These are phyloP conservation scores for Fusarium multiceps DNA, from an alignment of 2,329 filamentous ascomycete genomes.

Conservation along the genomic window DNA sequence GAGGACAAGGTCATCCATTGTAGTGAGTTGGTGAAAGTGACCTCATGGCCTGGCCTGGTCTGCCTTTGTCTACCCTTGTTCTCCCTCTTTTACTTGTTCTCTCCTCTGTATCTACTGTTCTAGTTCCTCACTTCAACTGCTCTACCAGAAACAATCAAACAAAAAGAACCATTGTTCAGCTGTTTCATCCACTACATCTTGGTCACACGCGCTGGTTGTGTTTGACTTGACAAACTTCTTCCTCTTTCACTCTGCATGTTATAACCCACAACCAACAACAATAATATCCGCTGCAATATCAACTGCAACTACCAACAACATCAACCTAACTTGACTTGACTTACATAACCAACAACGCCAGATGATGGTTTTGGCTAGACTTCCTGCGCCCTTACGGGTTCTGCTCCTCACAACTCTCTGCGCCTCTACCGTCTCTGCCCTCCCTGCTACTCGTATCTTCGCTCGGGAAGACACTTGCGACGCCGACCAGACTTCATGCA, in stretches of 20 bases:
- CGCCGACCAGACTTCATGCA: slow-evolving; percentile 64
- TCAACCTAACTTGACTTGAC: background rate
- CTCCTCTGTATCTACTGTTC: slow-evolving; percentile 12
- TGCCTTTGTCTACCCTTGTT: slow-evolving; percentile 24
- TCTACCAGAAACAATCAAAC: slow-evolving; percentile 28
- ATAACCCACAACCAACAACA: slow-evolving; percentile 11
- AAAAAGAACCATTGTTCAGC: slow-evolving; percentile 28
- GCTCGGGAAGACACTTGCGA: slow-evolving; percentile 62
- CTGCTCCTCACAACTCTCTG: slow-evolving; percentile 53
- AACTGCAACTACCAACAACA: slow-evolving; percentile 7
- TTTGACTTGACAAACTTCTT: slow-evolving; percentile 17
- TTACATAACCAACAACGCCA: slow-evolving; percentile 9
- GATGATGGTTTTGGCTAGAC: slow-evolving; percentile 31
- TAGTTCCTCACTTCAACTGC: slow-evolving; percentile 7
- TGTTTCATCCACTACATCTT: slow-evolving; percentile 11
- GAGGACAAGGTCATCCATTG: background rate
- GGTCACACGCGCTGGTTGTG: slow-evolving; percentile 37
- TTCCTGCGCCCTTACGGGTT: slow-evolving; percentile 48
- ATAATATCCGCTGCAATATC: slow-evolving; percentile 3
- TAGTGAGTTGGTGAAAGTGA: slow-evolving; percentile 11
- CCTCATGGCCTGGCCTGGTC: slow-evolving; percentile 20
- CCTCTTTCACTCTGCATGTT: slow-evolving; percentile 10
- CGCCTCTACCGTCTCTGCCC: slow-evolving; percentile 54
- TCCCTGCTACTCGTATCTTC: slow-evolving; percentile 55
- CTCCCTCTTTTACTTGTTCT: background rate